Base-by-base conservation (phyloP, 2,329 filamentous ascomycete genomes). In the Hansfordia pulvinata region DNA sequence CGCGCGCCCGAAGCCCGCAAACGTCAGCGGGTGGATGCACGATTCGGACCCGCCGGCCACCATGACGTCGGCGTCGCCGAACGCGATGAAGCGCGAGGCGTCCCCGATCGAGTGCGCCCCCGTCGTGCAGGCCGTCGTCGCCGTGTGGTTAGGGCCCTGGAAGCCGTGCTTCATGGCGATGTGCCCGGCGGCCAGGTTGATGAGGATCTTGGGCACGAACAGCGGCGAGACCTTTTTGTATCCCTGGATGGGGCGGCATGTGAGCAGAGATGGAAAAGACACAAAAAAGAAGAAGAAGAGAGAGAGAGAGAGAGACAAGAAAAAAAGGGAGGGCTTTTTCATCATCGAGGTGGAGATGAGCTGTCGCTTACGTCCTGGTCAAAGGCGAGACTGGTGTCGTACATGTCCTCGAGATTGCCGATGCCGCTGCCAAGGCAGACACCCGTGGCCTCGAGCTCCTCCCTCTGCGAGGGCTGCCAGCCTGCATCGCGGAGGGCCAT, bases 401-500 rank as follows among this genome's bases (percentile, higher is more conserved):
- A 94, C 7, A 93, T 74, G 41, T 93, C 85, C 20, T 93, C 80
- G 20, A 98, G 65, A 43, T 90, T 94, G 10, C 90, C 90, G 41
- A 98, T 94, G 2, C 90, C 90, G 37, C 88, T 96, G 3, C 90
- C 90, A 20, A 98, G 64, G 43, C 88, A 93, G 2, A 98, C 81
- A 1, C 90, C 90, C 0, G 86, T 93, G 29, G 65, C 64, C 44
- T 93, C 80, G 14, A 68, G 64, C 30, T 86, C 70, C 14, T 73
- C 64, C 11, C 63, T 58, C 4, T 46, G 53, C 5, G 56, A 57
- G 0, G 77, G 73, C 25, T 66, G 60, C 83, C 86, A 94, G 3
- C 66, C 72, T 1, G 88, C 78, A 58, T 96, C 84, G 16, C 69
- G 54, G 27, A 98, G 59, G 0, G 90, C 90, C 66, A 96, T 90